These are phyloP conservation scores for Xylaria sp. DNA, from an alignment of 495 filamentous ascomycete species.

Conservation along the genomic window DNA sequence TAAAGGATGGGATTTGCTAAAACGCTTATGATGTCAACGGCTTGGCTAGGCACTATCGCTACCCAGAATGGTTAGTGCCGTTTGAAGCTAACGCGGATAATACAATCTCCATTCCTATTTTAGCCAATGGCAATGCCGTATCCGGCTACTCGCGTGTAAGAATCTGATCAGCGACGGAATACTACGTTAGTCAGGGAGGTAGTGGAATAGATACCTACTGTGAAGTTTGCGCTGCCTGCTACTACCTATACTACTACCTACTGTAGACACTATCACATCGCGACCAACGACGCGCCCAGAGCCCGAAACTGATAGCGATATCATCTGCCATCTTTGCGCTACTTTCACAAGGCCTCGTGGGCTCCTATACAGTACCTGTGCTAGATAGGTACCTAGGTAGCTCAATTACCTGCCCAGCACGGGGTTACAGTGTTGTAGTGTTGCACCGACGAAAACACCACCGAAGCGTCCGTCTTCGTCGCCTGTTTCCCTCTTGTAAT, in stretches of 20 bases:
- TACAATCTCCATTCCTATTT: constrained; percentile 20
- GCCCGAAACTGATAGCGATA: constrained; percentile 1
- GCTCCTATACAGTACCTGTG: background rate
- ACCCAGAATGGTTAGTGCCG: constrained; percentile 4
- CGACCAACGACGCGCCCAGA: constrained; percentile 26
- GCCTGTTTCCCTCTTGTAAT: background rate
- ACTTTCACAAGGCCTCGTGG: background rate
- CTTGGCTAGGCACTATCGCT: background rate
- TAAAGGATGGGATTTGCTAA: constrained; percentile 1
- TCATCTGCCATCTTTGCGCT: background rate
- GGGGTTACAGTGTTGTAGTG: too few relatives aligned
- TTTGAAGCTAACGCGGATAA: constrained; percentile 21
- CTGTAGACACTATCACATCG: constrained; percentile 18
- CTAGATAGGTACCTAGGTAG: too few relatives aligned
- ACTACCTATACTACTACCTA: constrained; percentile 18
- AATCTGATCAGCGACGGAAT: constrained; percentile 8
- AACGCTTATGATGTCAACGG: constrained; percentile 24
- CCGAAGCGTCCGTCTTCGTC: background rate
- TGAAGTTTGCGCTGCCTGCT: constrained; percentile 3
- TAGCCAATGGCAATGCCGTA: constrained; percentile 11
- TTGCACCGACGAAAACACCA: background rate
- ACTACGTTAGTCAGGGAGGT: background rate
- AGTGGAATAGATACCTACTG: background rate
- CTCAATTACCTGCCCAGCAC: background rate
- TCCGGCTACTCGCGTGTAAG: constrained; percentile 6